Base-by-base conservation (phyloP, 2,329 filamentous ascomycete genomes). In the Penicillium verrucosum region DNA sequence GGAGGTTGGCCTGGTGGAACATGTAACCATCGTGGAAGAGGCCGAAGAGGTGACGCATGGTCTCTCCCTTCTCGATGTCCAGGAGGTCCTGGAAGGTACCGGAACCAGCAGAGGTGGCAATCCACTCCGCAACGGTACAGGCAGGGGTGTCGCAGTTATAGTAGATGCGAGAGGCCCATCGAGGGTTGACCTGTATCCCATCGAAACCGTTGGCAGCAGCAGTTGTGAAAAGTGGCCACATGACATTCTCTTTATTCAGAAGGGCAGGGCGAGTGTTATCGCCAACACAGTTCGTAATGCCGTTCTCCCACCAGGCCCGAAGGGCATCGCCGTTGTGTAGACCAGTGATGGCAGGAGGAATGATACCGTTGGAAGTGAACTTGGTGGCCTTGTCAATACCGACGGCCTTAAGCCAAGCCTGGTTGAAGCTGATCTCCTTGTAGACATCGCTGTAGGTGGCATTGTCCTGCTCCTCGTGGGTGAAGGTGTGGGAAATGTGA, bases 1-100 rank as follows among this genome's bases (percentile, higher is more conserved):
- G 80, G 58, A 83, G 65, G 66, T 87, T 87, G 56, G 83, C 82
- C 72, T 87, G 84, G 69, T 87, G 85, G 76, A 87, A 85, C 83
- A 85, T 85, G 75, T 80, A 85, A 29, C 77, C 73, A 48, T 84
- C 83, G 60, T 79, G 80, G 59, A 80, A 79, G 6, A 87, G 75
- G 12, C 78, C 80, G 37, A 86, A 76, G 23, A 86, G 72, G 64
- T 86, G 80, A 34, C 82, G 78, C 32, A 81, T 80, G 48, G 83
- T 85, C 45, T 81, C 82, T 5, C 73, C 68, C 49, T 78, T 77
- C 50, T 84, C 82, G 38, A 78, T 72, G 4, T 71, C 69, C 8
- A 87, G 72, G 5, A 87, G 76, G 61, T 80, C 73, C 4, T 74
- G 70, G 61, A 85, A 85, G 42, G 72, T 75, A 5, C 84, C 83